Evolutionary conservation across 2,329 filamentous ascomycete species (phyloP).

Genomic region (Plectosphaerella cucumerina): DNA sequence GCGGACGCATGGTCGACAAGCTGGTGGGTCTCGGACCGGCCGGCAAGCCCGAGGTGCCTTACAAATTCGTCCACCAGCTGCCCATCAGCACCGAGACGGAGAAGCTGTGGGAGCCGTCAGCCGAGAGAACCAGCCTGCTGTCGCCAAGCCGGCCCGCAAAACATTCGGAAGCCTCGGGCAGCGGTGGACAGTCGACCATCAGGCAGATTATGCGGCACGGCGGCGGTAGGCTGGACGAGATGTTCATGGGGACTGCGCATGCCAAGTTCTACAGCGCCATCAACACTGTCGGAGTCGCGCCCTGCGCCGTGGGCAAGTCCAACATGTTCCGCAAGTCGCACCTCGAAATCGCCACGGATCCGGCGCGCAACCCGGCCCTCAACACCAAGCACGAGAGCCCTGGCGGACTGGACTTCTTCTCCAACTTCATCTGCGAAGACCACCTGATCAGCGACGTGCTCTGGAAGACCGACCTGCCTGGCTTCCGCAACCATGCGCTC

Average conservation of each 20-base stretch:
- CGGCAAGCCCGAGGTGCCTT: conserved; percentile 49
- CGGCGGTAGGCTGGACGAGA: conserved; percentile 85
- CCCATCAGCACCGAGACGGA: conserved; percentile 81
- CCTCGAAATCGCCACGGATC: conserved; percentile 66
- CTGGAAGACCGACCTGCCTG: conserved; percentile 66
- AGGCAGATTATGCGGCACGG: conserved; percentile 37
- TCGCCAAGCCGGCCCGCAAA: conserved; percentile 12
- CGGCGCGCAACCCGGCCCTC: conserved; percentile 39
- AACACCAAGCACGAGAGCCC: conserved; percentile 37
- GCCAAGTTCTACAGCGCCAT: conserved; percentile 98
- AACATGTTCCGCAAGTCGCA: conserved; percentile 98
- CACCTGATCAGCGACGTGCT: conserved; percentile 91
- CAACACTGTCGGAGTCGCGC: conserved; percentile 85
- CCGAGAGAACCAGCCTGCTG: conserved; percentile 25
- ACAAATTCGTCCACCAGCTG: conserved; percentile 94
- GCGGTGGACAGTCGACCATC: conserved; percentile 13
- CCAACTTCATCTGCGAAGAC: conserved; percentile 94
- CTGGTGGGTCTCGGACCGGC: conserved; percentile 62
- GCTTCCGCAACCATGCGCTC: conserved; percentile 75
- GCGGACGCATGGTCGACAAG: conserved; percentile 84
- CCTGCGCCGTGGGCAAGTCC: conserved; percentile 93
- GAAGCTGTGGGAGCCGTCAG: conserved; percentile 17
- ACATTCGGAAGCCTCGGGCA: background rate
- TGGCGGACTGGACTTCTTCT: conserved; percentile 85
- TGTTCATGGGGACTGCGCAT: conserved; percentile 90